These are phyloP conservation scores for Dendrobium chrysotoxum DNA, from an alignment of 106 monocot species.

Conservation along the genomic window DNA sequence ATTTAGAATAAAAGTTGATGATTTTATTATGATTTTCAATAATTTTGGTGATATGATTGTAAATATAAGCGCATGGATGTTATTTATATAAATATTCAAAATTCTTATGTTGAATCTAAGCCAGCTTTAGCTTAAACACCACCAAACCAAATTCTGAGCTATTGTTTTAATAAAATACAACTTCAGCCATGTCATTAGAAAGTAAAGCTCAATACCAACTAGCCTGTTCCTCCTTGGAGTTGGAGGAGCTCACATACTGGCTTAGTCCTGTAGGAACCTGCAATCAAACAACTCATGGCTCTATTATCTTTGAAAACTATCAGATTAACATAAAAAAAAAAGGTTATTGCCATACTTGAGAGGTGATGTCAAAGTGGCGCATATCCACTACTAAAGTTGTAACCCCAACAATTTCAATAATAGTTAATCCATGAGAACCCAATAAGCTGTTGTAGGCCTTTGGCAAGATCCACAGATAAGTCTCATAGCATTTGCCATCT, in stretches of 20 bases:
- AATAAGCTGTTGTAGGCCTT: not conserved
- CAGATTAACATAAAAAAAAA: not conserved
- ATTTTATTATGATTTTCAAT: too few relatives aligned
- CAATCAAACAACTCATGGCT: not conserved
- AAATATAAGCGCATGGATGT: too few relatives aligned
- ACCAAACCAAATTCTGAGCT: too few relatives aligned
- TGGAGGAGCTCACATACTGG: slow-evolving; percentile 37
- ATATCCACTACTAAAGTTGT: slow-evolving; percentile 40
- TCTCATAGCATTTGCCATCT: too few relatives aligned
- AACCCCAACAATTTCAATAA: slow-evolving; percentile 15
- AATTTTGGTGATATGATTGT: too few relatives aligned
- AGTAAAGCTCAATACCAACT: too few relatives aligned
- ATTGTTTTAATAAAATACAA: too few relatives aligned
- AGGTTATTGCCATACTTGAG: slow-evolving; percentile 17
- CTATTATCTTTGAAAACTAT: not conserved
- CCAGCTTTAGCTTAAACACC: too few relatives aligned
- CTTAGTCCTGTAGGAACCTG: slow-evolving; percentile 53
- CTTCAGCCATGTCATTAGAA: too few relatives aligned
- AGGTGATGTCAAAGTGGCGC: slow-evolving; percentile 32
- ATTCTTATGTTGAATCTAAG: too few relatives aligned
- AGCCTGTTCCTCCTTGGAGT: slow-evolving; percentile 29
- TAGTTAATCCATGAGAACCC: slow-evolving; percentile 30
- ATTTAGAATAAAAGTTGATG: too few relatives aligned
- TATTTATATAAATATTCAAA: too few relatives aligned
- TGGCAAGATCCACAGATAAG: not conserved